phyloP scores from a whole-genome alignment of 768 basidiomycete species.

The Phylloporus sp. region DNA sequence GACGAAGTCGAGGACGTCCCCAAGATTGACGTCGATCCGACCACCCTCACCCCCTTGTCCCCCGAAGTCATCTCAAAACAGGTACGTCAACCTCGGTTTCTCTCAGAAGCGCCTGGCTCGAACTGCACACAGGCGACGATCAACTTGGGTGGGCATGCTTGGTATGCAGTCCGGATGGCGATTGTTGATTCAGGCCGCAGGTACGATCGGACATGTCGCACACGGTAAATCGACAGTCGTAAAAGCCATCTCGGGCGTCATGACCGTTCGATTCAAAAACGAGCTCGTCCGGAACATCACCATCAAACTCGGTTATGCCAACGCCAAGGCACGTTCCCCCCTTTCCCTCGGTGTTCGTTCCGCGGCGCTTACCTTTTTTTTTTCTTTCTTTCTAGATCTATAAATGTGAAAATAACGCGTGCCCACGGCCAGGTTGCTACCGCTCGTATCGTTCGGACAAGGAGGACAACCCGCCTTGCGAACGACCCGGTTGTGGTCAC shows the following conservation, averaged over 20 bases:
- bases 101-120: neutral
- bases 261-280: conserved; percentile 99
- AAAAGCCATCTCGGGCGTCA: conserved; percentile 97
- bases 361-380: neutral
- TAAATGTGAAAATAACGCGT: conserved; percentile 92
- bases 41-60: conserved; percentile 81
- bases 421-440: conserved; percentile 92
- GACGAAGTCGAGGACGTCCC: conserved; percentile 50
- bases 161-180: neutral
- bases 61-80: conserved; percentile 91
- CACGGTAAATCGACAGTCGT: conserved; percentile 96
- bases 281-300: conserved; percentile 99
- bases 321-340: conserved; percentile 77
- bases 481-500: conserved; percentile 85
- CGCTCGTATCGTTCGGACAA: conserved; percentile 91
- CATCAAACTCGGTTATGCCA: conserved; percentile 98
- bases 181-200: conserved; percentile 36
- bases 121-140: conserved; percentile 71
- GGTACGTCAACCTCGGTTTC: conserved; percentile 39
- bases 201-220: conserved; percentile 98
- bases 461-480: conserved; percentile 90
- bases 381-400: conserved; percentile 64
- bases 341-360: neutral
- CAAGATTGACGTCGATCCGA: conserved; percentile 70
- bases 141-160: conserved; percentile 61